Base-by-base conservation (phyloP, 2,329 filamentous ascomycete species). In the Exophiala lecanii-corni region DNA sequence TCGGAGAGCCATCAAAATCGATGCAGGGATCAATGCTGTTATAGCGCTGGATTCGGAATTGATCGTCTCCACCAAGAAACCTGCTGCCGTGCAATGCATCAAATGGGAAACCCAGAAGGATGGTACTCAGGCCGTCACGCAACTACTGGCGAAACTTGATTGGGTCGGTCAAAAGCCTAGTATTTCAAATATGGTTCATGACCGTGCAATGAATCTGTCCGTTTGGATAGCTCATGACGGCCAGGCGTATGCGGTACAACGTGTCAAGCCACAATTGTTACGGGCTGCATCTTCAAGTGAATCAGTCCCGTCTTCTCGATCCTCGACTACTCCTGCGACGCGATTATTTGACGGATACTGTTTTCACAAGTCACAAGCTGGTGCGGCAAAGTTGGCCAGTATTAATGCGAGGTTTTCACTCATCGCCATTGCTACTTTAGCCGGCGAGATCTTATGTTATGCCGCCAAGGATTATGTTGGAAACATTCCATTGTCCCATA, bases 1-100 rank as follows among this genome's bases (percentile, higher is more conserved):
- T 65, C 80, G 91, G 44, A 95, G 96, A 86, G 91, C 95, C 10
- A 97, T 98, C 59, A 94, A 94, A 62, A 88, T 98, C 13, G 92
- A 98, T 65, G 92, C 92, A 2, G 92, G 92, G 2, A 96, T 98
- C 56, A 82, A 82, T 55, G 86, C 82, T 57, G 88, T 86, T 9
- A 69, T 97, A 41, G 91, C 92, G 2, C 74, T 97, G 16, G 92
- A 97, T 54, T 87, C 95, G 43, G 92, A 97, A 63, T 72, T 98
- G 30, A 75, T 97, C 16, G 89, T 98, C 39, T 87, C 92, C 3
- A 98, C 92, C 1, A 75, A 80, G 44, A 95, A 92, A 59, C 92
- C 92, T 3, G 83, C 89, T 1, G 91, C 92, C n/a, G 81, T 97
- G 12, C 92, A 98, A 64, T 96, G 89, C 66, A 97, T 98, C 55